These are phyloP conservation scores for Bryoglossum gracile DNA, from an alignment of 495 filamentous ascomycete species.

Conservation along the genomic window DNA sequence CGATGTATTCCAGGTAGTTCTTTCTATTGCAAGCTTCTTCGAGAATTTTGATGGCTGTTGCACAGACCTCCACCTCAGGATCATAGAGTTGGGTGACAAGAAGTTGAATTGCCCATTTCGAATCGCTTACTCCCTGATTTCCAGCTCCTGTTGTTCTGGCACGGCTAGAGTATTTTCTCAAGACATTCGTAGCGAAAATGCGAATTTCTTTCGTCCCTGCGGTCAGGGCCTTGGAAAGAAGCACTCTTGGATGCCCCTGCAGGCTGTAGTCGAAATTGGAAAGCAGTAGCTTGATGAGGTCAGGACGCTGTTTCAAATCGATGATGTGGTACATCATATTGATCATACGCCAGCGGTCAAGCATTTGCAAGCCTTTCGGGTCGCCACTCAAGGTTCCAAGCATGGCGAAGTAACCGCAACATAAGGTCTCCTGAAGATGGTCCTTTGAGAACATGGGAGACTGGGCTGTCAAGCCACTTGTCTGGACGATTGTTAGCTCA, in stretches of 20 bases:
- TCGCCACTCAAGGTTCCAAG: conserved; percentile 80
- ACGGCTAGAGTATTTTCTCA: conserved; percentile 72
- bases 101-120: conserved; percentile 92
- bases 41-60: conserved; percentile 89
- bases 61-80: conserved; percentile 92
- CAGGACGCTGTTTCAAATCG: conserved; percentile 80
- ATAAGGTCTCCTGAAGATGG: conserved; percentile 74
- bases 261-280: conserved; percentile 86
- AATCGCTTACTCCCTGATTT: conserved; percentile 34
- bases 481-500: conserved; percentile 32
- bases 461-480: conserved; percentile 82
- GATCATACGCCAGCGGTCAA: conserved; percentile 93
- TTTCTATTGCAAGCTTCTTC: conserved; percentile 95
- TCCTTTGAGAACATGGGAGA: conserved; percentile 82
- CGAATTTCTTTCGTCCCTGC: conserved; percentile 86
- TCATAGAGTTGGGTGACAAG: conserved; percentile 97
- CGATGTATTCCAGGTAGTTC: conserved; percentile 85
- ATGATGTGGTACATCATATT: conserved; percentile 99
- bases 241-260: conserved; percentile 78
- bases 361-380: conserved; percentile 73
- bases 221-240: conserved; percentile 87
- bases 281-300: conserved; percentile 79
- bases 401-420: conserved; percentile 89
- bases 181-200: conserved; percentile 73
- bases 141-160: conserved; percentile 29